A percentile compares a stretch with the other conserved stretches of the same genome.
Evolutionary conservation across 2,329 filamentous ascomycete species (phyloP).

Genomic region (Periconia macrospinosa): DNA sequence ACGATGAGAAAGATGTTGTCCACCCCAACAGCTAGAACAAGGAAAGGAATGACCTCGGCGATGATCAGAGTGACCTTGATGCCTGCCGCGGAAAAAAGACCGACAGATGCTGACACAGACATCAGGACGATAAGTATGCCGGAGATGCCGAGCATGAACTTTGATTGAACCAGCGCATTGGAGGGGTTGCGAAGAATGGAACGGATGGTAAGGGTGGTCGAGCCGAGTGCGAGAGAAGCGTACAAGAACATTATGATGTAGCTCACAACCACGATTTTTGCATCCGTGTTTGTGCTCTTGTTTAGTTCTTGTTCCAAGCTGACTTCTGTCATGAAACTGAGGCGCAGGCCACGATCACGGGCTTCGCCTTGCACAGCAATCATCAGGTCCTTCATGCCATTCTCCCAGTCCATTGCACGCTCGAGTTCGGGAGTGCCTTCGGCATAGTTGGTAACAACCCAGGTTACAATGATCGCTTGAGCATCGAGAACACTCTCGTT

Average conservation of each 20-base stretch:
- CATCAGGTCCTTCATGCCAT: constrained; percentile 72
- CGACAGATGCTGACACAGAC: constrained; percentile 95
- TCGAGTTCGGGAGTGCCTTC: constrained; percentile 72
- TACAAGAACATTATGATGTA: constrained; percentile 99
- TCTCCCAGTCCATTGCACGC: constrained; percentile 87
- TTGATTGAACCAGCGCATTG: constrained; percentile 87
- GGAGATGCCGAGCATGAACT: constrained; percentile 91
- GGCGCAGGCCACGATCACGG: constrained; percentile 70
- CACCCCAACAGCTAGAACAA: constrained; percentile 93
- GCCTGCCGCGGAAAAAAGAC: constrained; percentile 87
- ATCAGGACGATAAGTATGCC: constrained; percentile 96
- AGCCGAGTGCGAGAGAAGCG: constrained; percentile 88
- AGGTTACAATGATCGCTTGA: constrained; percentile 82
- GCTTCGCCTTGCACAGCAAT: constrained; percentile 82
- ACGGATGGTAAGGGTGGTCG: constrained; percentile 75
- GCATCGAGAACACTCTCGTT: constrained; percentile 69
- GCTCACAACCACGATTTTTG: constrained; percentile 93
- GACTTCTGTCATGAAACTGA: constrained; percentile 95
- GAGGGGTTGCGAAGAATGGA: constrained; percentile 81
- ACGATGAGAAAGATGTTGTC: constrained; percentile 99
- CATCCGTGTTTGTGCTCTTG: constrained; percentile 97
- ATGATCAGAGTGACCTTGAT: constrained; percentile 97
- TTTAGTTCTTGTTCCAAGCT: constrained; percentile 95
- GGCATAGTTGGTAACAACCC: constrained; percentile 86
- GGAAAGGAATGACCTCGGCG: constrained; percentile 96